phyloP scores from a whole-genome alignment of 352 stramenopile species.

The Phytophthora litchii region DNA sequence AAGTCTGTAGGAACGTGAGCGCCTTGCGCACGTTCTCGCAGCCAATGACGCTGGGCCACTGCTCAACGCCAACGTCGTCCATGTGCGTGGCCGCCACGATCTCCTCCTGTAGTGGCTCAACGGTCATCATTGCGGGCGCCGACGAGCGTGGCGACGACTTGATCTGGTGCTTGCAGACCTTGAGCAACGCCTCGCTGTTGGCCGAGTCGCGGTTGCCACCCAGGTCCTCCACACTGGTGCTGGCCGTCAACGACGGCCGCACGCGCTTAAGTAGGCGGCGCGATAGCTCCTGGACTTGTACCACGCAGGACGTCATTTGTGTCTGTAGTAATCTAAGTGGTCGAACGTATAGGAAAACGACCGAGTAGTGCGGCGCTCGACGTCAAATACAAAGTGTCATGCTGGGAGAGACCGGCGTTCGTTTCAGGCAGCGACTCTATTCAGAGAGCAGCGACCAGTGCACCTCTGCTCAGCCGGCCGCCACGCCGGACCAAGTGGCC shows the following conservation, averaged over 20 bases:
- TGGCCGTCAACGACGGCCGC: slow-evolving; percentile 37
- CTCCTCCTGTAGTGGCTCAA: slow-evolving; percentile 23
- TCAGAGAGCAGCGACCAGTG: slow-evolving; percentile 13
- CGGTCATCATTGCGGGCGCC: not conserved
- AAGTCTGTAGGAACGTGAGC: slow-evolving; percentile 68
- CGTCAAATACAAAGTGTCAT: slow-evolving; percentile 40
- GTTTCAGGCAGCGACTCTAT: slow-evolving; percentile 24
- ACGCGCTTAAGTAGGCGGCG: slow-evolving; percentile 50
- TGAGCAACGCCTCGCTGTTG: slow-evolving; percentile 55
- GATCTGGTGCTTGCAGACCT: slow-evolving; percentile 61
- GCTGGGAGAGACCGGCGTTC: slow-evolving; percentile 16
- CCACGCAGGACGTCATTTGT: slow-evolving; percentile 56
- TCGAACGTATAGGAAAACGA: not conserved
- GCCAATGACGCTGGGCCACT: slow-evolving; percentile 55
- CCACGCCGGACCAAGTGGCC: slow-evolving; percentile 17
- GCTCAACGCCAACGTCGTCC: slow-evolving; percentile 1
- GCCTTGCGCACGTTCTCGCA: slow-evolving; percentile 72
- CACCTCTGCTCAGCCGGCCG: slow-evolving; percentile 28
- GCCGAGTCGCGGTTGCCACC: slow-evolving; percentile 22
- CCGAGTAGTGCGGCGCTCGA: slow-evolving; percentile 16
- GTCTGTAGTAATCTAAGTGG: slow-evolving; percentile 9
- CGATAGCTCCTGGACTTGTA: slow-evolving; percentile 46
- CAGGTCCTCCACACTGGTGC: slow-evolving; percentile 26
- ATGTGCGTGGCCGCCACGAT: slow-evolving; percentile 3
- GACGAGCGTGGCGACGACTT: slow-evolving; percentile 57